Evolutionary conservation across 495 filamentous ascomycete species (phyloP).

Genomic region (Hypoxylon subgilvum): DNA sequence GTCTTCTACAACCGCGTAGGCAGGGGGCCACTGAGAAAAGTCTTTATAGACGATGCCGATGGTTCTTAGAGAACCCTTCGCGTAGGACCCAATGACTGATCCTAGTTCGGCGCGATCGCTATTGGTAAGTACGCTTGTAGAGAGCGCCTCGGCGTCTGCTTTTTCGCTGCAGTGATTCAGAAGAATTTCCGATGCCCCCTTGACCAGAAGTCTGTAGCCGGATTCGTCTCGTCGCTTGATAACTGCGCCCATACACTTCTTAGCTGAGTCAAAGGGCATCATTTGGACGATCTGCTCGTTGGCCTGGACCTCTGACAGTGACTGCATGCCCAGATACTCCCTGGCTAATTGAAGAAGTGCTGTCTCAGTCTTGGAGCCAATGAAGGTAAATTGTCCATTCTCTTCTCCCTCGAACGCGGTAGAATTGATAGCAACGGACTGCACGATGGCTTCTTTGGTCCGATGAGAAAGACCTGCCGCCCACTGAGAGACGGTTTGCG

Average conservation of each 20-base stretch:
- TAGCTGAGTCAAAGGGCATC: conserved; percentile 71
- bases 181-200: conserved; percentile 76
- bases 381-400: conserved; percentile 63
- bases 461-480: conserved; percentile 59
- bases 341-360: conserved; percentile 70
- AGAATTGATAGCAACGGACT: conserved; percentile 75
- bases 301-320: conserved; percentile 61
- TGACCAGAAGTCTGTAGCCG: conserved; percentile 69
- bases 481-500: conserved; percentile 62
- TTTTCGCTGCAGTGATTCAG: conserved; percentile 62
- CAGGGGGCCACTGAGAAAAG: conserved; percentile 77
- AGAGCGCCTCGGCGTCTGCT: conserved; percentile 33
- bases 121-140: conserved; percentile 34
- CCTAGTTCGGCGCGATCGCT: conserved; percentile 53
- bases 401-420: conserved; percentile 76
- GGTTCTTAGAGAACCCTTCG: conserved; percentile 73
- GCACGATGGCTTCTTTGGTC: conserved; percentile 61
- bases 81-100: conserved; percentile 65
- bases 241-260: conserved; percentile 78
- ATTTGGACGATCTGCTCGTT: conserved; percentile 65
- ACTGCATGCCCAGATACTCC: conserved; percentile 67
- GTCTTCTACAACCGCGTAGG: conserved; percentile 62
- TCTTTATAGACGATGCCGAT: conserved; percentile 78
- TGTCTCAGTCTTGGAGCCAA: conserved; percentile 80
- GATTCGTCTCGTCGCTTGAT: conserved; percentile 50